These are phyloP conservation scores for Trichosanthes truncata DNA, from an alignment of 306 rosid species.

Conservation along the genomic window DNA sequence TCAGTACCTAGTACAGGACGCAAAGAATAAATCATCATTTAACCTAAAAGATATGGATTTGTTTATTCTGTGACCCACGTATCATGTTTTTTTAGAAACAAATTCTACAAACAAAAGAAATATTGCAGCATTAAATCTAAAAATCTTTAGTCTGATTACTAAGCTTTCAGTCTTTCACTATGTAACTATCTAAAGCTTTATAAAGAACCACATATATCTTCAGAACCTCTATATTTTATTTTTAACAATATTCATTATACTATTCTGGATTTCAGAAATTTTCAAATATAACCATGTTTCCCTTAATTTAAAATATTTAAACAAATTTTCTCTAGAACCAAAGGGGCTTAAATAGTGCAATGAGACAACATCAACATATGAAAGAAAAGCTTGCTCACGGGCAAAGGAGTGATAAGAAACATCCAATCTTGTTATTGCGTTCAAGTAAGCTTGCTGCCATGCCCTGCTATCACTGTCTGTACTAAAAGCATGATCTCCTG, in stretches of 20 bases:
- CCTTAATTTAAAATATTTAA: background rate
- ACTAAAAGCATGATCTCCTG: slow-evolving; percentile 55
- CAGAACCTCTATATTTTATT: background rate
- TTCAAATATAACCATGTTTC: background rate
- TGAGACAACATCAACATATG: background rate
- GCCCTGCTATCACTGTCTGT: slow-evolving; percentile 52
- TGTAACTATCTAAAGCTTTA: background rate
- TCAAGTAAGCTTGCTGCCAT: slow-evolving; percentile 84
- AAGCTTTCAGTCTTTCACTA: background rate
- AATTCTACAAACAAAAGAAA: background rate
- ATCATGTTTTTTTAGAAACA: background rate
- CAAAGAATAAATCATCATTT: background rate
- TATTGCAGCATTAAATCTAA: background rate
- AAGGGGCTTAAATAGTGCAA: background rate
- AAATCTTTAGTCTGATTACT: background rate
- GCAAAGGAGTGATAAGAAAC: slow-evolving; percentile 68
- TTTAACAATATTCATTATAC: background rate
- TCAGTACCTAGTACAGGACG: slow-evolving; percentile 58
- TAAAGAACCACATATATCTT: background rate
- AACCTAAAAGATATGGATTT: background rate
- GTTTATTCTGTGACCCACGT: background rate
- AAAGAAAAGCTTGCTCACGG: slow-evolving; percentile 33
- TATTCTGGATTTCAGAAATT: background rate
- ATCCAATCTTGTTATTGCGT: slow-evolving; percentile 63
- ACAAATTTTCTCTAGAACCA: background rate